Percentiles rank a stretch among this genome's conserved stretches.
These are phyloP conservation scores for Fusarium hainanense DNA, from an alignment of 2,329 filamentous ascomycete genomes.

Conservation along the genomic window DNA sequence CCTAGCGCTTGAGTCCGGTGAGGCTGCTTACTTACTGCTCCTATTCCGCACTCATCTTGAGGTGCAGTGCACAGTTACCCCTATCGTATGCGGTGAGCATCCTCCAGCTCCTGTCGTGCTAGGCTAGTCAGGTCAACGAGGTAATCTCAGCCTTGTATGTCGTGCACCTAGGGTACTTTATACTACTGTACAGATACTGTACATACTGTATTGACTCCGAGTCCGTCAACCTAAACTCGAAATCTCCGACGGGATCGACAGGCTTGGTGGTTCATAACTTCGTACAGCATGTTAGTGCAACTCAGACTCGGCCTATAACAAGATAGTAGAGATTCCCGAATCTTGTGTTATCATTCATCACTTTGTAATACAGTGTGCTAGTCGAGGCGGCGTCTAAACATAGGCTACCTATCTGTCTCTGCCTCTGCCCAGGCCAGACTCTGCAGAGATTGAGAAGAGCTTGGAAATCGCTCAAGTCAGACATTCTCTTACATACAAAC, in stretches of 20 bases:
- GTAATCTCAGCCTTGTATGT: conserved; percentile 27
- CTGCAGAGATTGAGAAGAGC: background rate
- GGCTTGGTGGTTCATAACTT: background rate
- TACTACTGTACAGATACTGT: background rate
- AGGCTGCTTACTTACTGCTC: conserved; percentile 10
- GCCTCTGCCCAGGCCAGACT: background rate
- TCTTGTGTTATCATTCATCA: conserved; percentile 4
- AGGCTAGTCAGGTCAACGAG: background rate
- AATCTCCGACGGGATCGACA: conserved; percentile 33
- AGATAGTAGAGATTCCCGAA: conserved; percentile 10
- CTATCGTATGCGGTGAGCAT: conserved; percentile 19
- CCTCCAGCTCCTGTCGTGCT: background rate
- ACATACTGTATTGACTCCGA: conserved; percentile 3
- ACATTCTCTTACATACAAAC: conserved; percentile 5
- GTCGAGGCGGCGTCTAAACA: background rate
- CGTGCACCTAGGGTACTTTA: background rate
- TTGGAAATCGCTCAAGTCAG: conserved; percentile 3
- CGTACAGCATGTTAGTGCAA: conserved; percentile 21
- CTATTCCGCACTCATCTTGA: background rate
- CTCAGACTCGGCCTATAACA: conserved; percentile 13
- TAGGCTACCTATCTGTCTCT: background rate
- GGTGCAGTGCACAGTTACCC: conserved; percentile 6
- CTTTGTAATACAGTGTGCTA: conserved; percentile 2
- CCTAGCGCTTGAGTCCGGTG: conserved; percentile 8
- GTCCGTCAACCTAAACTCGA: conserved; percentile 4